Base-by-base conservation (phyloP, 306 rosid genomes). In the Lablab purpureus region DNA sequence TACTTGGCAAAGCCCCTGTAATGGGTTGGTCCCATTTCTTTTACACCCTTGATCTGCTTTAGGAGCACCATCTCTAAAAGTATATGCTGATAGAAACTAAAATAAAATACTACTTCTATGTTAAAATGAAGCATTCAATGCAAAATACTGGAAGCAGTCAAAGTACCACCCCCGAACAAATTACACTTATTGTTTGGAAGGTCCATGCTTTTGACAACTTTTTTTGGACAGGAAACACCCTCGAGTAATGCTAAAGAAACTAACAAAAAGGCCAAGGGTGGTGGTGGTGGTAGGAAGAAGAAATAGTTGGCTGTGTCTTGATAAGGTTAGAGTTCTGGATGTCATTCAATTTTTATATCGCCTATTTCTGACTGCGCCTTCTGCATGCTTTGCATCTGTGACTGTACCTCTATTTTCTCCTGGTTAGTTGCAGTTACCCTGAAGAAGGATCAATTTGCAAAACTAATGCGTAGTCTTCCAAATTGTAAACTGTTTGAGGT, bases 231-330 rank as follows among this genome's bases (percentile, higher is more conserved):
- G 95, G 97, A 87, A 87, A 86, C 87, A 54, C 83, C 89, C 11
- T 84, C 1, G 71, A 85, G 32, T 75, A 80, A 84, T 67, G 87
- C 84, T 66, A 92, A 90, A 80, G 90, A 68, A 37, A 49, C 69
- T 15, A 73, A 88, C 83, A 91, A 91, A 73, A 90, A 87, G 84
- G 2, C 87, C 7, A 91, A 87, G 79, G 81, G 80, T n/a, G 50
- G 88, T 63, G 50, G 88, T 63, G 88, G 88, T 47, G 85, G 89
- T 59, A 88, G 23, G 87, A 92, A 88, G 88, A 92, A 87, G 87
- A 87, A 91, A 82, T 87, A 81, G 73, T 74, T 78, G 71, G 71
- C 69, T 22, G 45, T 23, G 82, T 51, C 52, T n/a, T 70, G 58
- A 82, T 84, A 79, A 76, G 85, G 88, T 84, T 75, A 73, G 87